Conservation (phyloP, 164 flowering plant genomes). For the Vitis rupestris region DNA sequence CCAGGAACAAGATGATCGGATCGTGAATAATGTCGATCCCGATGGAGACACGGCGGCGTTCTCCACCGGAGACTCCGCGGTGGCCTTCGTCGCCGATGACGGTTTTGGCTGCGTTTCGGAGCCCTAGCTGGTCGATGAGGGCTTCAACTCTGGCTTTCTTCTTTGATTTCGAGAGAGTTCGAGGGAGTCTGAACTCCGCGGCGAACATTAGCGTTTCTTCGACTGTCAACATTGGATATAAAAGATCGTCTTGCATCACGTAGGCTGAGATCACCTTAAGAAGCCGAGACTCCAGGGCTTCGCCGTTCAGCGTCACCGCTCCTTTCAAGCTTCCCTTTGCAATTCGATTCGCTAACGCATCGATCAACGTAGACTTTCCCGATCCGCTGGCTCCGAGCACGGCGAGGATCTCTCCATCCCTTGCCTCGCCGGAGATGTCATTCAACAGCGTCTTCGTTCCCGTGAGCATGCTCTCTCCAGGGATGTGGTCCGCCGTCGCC, state of each 20-base stretch:
- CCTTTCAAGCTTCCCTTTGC: conserved; percentile 41
- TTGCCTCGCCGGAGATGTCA: conserved; percentile 46
- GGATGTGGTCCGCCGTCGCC: conserved; percentile 1
- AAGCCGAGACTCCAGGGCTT: conserved; percentile 38
- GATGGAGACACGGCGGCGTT: conserved; percentile 59
- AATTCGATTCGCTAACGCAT: conserved; percentile 46
- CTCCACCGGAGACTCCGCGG: conserved; percentile 72
- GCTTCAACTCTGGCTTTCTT: conserved; percentile 58
- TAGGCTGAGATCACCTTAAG: conserved; percentile 51
- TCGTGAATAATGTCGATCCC: conserved; percentile 72
- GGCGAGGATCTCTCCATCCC: conserved; percentile 52
- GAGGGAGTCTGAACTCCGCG: conserved; percentile 61
- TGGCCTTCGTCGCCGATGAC: conserved; percentile 74
- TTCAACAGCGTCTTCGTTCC: conserved; percentile 41
- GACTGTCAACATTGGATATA: conserved; percentile 64
- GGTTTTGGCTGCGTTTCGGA: conserved; percentile 52
- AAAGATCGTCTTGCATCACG: conserved; percentile 69
- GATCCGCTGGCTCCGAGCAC: conserved; percentile 55
- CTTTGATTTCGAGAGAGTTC: conserved; percentile 50
- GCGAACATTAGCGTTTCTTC: conserved; percentile 69
- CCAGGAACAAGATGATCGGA: conserved; percentile 58
- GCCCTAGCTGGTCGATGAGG: conserved; percentile 59
- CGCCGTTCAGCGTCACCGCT: conserved; percentile 37
- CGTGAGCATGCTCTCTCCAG: conserved; percentile 12
- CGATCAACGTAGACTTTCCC: conserved; percentile 46